Percentiles rank a stretch among this genome's conserved stretches.
Evolutionary conservation across 805 yeast genomes (phyloP).

Genomic region (Komagataella mondaviorum): DNA sequence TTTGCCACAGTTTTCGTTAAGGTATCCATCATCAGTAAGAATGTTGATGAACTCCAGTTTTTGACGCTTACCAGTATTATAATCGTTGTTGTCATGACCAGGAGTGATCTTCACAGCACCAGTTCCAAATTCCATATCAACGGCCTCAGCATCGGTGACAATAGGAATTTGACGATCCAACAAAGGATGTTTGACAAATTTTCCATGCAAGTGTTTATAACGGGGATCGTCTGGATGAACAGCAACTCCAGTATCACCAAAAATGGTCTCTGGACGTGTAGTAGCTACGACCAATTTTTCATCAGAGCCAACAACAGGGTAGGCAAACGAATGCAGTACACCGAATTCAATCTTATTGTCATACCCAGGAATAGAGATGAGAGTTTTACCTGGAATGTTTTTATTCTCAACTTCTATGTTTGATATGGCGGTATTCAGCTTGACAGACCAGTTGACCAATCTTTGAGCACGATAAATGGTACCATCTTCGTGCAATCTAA

Average conservation of each 20-base stretch:
- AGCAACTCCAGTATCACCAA: slow-evolving; percentile 97
- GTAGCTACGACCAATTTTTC: slow-evolving; percentile 90
- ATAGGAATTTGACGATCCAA: slow-evolving; percentile 77
- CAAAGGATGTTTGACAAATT: slow-evolving; percentile 83
- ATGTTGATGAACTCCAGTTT: slow-evolving; percentile 80
- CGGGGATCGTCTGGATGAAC: slow-evolving; percentile 93
- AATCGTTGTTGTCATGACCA: slow-evolving; percentile 96
- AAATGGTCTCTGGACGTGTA: slow-evolving; percentile 96
- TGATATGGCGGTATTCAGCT: slow-evolving; percentile 88
- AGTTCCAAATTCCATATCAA: slow-evolving; percentile 98
- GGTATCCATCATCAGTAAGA: slow-evolving; percentile 79
- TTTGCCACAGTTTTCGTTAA: slow-evolving; percentile 90
- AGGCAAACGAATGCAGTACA: slow-evolving; percentile 90
- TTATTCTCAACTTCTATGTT: slow-evolving; percentile 94
- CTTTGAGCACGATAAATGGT: slow-evolving; percentile 88
- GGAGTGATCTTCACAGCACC: slow-evolving; percentile 99
- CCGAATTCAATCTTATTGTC: slow-evolving; percentile 90
- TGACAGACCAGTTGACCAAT: slow-evolving; percentile 93
- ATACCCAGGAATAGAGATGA: slow-evolving; percentile 79
- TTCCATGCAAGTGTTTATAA: slow-evolving; percentile 91
- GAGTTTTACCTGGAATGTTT: slow-evolving; percentile 71
- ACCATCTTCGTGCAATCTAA: slow-evolving; percentile 86
- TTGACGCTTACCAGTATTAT: slow-evolving; percentile 90
- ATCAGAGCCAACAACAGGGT: slow-evolving; percentile 72
- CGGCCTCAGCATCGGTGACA: slow-evolving; percentile 82